Evolutionary conservation across 108 stramenopile genomes (phyloP), one percentile per base, ranked within the genome.

Genomic region (Cyclotella cryptica): DNA sequence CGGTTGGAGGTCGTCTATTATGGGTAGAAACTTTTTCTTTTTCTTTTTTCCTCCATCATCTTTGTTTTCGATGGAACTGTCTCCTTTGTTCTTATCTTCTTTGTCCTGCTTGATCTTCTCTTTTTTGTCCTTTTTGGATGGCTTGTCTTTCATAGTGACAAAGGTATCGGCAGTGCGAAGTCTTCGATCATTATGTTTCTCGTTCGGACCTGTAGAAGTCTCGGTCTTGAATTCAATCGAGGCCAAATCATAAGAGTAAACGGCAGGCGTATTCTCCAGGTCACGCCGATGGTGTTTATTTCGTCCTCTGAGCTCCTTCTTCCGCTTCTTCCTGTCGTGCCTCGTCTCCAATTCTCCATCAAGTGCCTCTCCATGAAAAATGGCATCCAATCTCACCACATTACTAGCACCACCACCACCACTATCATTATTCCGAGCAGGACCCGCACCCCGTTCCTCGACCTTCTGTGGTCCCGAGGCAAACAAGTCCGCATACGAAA

Each of bases 401-500:
- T 27, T 45, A 3, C 43, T 24, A 22, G 3, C 43, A 30, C 43
- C 45, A 22, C 13, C 43, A 30, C 35, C 35, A 41, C 35, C 40
- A 24, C 57, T 6, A 21, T 58, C 5, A 58, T 21, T 1, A 9
- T 28, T 9, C 26, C 14, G 24, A 40, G 15, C 13, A 41, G 14
- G 61, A 39, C 3, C 14, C 9, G 64, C n/a, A 22, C 14, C 18
- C 14, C n/a, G n/a, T 51, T 19, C 49, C 3, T 51, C 49, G 19
- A 35, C 4, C 35, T 3, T 65, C 26, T 47, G 45, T 0, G 5
- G 2, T 22, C 15, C 12, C n/a, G 43, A 3, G 14, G 26, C 64
- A 65, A 65, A 65, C 45, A 65, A 24, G 64, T 65, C 64, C 10
- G 64, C 64, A 46, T 65, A 65, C 0, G 64, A 65, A 65, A 65